Conservation (phyloP, 2,329 filamentous ascomycete species). For the Trichoderma lentiforme region DNA sequence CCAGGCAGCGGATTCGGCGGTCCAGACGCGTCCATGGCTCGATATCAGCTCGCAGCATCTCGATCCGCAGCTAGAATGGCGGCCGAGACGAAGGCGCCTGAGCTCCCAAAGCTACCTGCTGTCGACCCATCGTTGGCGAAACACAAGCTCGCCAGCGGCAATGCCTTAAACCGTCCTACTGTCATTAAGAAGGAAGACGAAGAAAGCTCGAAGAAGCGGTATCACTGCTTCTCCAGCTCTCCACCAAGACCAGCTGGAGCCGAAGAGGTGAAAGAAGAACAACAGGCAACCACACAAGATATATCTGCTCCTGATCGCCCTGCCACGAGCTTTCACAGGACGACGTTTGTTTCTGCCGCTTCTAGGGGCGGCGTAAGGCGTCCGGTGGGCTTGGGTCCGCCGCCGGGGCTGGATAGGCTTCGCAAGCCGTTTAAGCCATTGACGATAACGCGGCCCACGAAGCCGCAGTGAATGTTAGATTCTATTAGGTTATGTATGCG, state of each 20-base stretch:
- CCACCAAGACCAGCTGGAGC: constrained; percentile 37
- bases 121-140: constrained; percentile 32
- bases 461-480: constrained; percentile 15
- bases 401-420: constrained; percentile 49
- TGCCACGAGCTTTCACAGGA: constrained; percentile 48
- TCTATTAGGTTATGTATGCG: not conserved
- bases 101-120: constrained; percentile 18
- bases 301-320: constrained; percentile 32
- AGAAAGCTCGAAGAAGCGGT: constrained; percentile 39
- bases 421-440: constrained; percentile 56
- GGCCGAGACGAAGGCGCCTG: not conserved
- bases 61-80: constrained; percentile 22
- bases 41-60: constrained; percentile 27
- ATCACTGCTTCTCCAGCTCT: constrained; percentile 59
- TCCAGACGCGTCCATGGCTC: constrained; percentile 23
- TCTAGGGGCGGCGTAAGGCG: constrained; percentile 39
- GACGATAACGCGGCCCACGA: constrained; percentile 46
- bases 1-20: constrained; percentile 19
- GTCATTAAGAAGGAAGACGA: constrained; percentile 25
- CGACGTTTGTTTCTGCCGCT: constrained; percentile 44
- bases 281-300: constrained; percentile 22
- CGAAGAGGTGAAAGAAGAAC: constrained; percentile 23
- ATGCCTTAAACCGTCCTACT: constrained; percentile 35
- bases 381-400: constrained; percentile 43
- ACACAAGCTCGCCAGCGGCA: constrained; percentile 43